Evolutionary conservation across 106 monocot species (phyloP), one percentile per base, ranked within the genome.

Genomic region (Cymbidium sinense): DNA sequence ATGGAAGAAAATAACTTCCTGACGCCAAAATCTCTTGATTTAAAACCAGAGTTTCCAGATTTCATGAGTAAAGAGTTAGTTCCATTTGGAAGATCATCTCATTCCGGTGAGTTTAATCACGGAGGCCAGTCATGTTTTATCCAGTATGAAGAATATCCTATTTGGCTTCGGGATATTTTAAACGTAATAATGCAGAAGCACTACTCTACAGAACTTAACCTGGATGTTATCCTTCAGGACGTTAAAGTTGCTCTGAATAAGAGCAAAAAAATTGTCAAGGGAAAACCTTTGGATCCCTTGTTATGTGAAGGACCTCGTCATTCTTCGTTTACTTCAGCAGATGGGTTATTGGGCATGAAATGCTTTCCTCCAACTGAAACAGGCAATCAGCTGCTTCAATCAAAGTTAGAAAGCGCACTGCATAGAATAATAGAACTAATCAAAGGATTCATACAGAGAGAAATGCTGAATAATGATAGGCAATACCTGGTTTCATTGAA

Each of bases 121-220:
- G 51, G 50, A 37, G 64, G 3, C 17, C 70, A 58, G 20, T 50
- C 73, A 15, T 73, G 25, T 29, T 73, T 51, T 18, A 75, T 51
- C 9, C 51, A 73, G 10, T 70, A 78, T 85, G 82, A 83, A 70
- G 81, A 85, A 10, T 50, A 83, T 76, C 78, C 83, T 18, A 52
- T 23, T 54, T 85, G 85, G 83, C 69, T 88, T 77, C 85, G 83
- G 54, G 86, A 86, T 80, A 84, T 86, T 70, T 71, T 86, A 73
- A 65, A 50, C 37, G 81, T 84, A 18, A 82, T 86, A 34, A n/a
- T 85, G 4, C 44, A 82, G 74, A 85, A 80, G 33, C 86, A 84
- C 79, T 80, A 80, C 30, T 76, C 34, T 27, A 58, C 78, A 11
- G 20, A 85, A 54, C 77, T 31, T 50, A 80, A 79, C 77, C 43